Evolutionary conservation across 2,329 filamentous ascomycete genomes (phyloP), one percentile per base, ranked within the genome.

Genomic region (Aureobasidium namibiae): DNA sequence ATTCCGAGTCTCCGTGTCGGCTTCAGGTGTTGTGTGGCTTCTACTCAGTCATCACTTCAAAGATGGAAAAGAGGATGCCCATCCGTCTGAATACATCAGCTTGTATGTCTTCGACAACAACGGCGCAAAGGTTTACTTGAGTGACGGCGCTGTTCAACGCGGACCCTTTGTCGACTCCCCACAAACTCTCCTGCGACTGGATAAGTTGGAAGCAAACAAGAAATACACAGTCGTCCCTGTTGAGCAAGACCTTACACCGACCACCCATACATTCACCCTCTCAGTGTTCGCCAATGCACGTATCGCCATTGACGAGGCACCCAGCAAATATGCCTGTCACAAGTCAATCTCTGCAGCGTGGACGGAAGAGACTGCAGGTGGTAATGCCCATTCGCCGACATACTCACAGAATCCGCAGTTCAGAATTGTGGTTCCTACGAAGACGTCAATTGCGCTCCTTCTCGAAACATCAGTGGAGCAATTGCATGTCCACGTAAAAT

Each of bases 151-250:
- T 24, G 71, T 89, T 0, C 84, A 89, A 66, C 84, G 87, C 36
- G 88, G 88, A 0, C 89, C 90, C n/a, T 96, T 90, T 63, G 90
- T 97, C 34, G 92, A 96, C 72, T 95, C 92, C 2, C 91, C 91
- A 1, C 95, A 97, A 71, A 95, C 89, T 0, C 82, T 99, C 8
- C 83, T 95, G 45, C 86, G 88, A 60, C 80, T 95, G 62, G 82
- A 89, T 29, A 81, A 88, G 36, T 79, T 80, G 60, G 73, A 78
- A n/a, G 70, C 78, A 1, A 71, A 74, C 16, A 74, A 75, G 11
- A 74, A 74, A 0, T 83, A 83, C 65, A 86, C 83, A 0, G 76
- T 89, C 5, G 89, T 92, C 8, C 78, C 91, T 29, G 87, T 90
- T 16, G 88, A 95, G 66, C 86, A 95, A 67, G 86, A 87, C 38